Conservation (phyloP, 495 filamentous ascomycete genomes). For the Evernia prunastri region DNA sequence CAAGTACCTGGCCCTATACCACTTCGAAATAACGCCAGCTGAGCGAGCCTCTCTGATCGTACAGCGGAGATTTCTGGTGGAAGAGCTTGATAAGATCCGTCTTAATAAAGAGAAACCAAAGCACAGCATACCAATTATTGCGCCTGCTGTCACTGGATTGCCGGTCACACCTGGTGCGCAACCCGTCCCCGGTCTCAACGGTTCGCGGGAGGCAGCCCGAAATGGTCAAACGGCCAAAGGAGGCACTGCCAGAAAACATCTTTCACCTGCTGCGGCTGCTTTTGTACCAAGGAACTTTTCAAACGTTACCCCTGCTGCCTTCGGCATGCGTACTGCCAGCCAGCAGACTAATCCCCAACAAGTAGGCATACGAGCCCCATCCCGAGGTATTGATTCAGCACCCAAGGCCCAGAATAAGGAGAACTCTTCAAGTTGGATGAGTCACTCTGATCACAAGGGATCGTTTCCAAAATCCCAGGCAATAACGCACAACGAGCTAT, state of each 20-base stretch:
- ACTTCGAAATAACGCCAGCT: constrained; percentile 33
- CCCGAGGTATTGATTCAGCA: not conserved
- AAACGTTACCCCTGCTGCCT: not conserved
- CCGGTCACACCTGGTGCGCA: not conserved
- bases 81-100: constrained; percentile 36
- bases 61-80: constrained; percentile 34
- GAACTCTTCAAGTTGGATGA: constrained; percentile 8
- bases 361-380: not conserved
- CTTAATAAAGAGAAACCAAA: constrained; percentile 35
- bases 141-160: not conserved
- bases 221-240: constrained; percentile 5
- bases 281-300: constrained; percentile 17
- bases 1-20: constrained; percentile 37
- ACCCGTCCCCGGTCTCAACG: not conserved
- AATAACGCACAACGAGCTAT: not conserved
- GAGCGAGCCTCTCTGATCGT: constrained; percentile 34
- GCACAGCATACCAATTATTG: constrained; percentile 19
- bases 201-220: not conserved
- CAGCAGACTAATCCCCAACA: not conserved
- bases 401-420: not conserved
- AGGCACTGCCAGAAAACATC: not conserved
- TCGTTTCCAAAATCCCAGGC: not conserved
- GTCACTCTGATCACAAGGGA: constrained; percentile 7
- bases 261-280: constrained; percentile 13
- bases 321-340: not conserved